Evolutionary conservation across 441 rosid genomes (phyloP), one percentile per base, ranked within the genome.

Genomic region (Melastoma candidum): DNA sequence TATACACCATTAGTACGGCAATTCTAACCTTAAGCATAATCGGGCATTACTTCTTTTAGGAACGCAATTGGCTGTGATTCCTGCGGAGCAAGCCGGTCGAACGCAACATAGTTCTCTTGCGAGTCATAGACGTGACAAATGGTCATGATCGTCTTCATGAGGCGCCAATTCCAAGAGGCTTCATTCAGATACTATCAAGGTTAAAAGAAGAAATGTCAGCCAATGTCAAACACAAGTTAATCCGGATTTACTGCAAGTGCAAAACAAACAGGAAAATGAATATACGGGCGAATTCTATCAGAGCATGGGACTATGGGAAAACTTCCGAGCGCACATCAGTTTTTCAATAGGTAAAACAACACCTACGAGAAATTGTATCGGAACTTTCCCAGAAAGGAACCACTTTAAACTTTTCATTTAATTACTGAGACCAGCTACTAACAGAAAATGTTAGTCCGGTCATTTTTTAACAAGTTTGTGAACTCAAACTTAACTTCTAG

Each of bases 131-230:
- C 84, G 75, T 74, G 98, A 64, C 98, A 92, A 6, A 76, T 36
- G 0, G 94, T 87, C 95, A 85, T 63, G 72, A 85, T 92, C 1
- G 83, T 82, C 80, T 82, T 92, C 98, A 85, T 80, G 57, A 87
- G 66, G 9, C 90, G 85, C 98, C 96, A 92, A 62, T 77, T 92
- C 95, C 95, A 82, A 0, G 82, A 71, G 27, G 94, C 96, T 72
- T 83, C 83, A 22, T 83, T 87, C 69, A 85, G 68, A 68, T 78
- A 85, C 96, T 85, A 94, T 67, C 1, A 24, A 13, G 1, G 45
- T 36, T 29, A 36, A 36, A 36, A 36, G 41, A 36, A 36, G 41
- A 36, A 36, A 36, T 9, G 7, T 36, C 6, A 36, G 41, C 8
- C 41, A 36, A 36, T 36, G 41, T 36, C 8, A 6, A 4, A 3